Conservation (phyloP, 345 rosid species). For the Boechera divaricarpa region DNA sequence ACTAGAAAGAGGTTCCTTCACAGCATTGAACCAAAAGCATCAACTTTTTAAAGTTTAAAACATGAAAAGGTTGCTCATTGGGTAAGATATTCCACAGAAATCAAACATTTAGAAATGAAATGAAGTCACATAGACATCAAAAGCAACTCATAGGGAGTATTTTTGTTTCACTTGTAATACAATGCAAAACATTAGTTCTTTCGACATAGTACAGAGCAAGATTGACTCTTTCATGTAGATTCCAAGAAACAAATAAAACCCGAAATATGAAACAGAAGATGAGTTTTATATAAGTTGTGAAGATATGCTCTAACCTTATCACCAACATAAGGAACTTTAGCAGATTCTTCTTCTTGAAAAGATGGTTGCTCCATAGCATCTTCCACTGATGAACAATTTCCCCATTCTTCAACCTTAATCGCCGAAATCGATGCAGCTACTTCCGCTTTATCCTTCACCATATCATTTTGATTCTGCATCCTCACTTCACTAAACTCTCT, state of each 20-base stretch:
- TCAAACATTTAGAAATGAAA: neutral
- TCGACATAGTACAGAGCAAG: slow-evolving; percentile 6
- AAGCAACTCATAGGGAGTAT: neutral
- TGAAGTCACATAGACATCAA: slow-evolving; percentile 1
- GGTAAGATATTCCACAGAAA: neutral
- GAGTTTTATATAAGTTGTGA: neutral
- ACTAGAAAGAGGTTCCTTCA: slow-evolving; percentile 86
- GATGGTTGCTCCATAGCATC: slow-evolving; percentile 65
- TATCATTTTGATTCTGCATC: slow-evolving; percentile 61
- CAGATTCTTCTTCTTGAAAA: slow-evolving; percentile 60
- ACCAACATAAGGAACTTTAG: slow-evolving; percentile 77
- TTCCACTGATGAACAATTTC: slow-evolving; percentile 50
- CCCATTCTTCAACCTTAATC: slow-evolving; percentile 54
- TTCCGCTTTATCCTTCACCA: slow-evolving; percentile 50
- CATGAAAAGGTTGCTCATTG: slow-evolving; percentile 1
- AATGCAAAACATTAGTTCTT: slow-evolving; percentile 7
- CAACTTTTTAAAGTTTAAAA: neutral
- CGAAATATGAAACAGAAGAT: neutral
- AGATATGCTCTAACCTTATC: slow-evolving; percentile 63
- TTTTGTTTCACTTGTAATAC: neutral
- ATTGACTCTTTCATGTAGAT: neutral
- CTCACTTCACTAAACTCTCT: slow-evolving; percentile 19
- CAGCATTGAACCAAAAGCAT: slow-evolving; percentile 30
- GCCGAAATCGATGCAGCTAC: slow-evolving; percentile 44
- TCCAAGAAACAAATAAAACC: neutral